Evolutionary conservation across 805 yeast genomes (phyloP).

Genomic region (Candida nanaspora): DNA sequence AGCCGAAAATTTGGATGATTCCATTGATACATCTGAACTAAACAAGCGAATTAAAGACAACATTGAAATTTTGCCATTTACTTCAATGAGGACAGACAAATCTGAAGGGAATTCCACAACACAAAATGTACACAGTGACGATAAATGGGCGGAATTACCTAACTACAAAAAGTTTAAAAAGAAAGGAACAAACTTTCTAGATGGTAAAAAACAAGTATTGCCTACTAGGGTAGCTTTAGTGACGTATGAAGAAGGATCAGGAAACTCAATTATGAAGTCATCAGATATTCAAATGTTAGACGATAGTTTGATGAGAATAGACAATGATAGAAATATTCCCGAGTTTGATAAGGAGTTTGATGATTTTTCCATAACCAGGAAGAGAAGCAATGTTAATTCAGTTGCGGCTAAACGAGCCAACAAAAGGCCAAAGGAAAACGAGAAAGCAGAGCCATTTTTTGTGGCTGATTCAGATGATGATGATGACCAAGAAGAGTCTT

Average conservation of each 20-base stretch:
- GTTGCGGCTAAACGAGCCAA: no score
- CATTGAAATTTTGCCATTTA: neutral
- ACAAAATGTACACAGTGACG: no score
- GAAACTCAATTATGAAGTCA: no score
- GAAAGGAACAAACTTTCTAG: neutral
- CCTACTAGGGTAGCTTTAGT: no score
- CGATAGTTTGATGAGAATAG: neutral
- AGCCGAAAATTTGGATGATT: neutral
- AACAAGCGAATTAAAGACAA: neutral
- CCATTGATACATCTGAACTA: neutral
- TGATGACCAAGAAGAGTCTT: neutral
- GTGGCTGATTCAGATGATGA: neutral
- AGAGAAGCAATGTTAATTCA: neutral
- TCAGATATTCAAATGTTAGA: neutral
- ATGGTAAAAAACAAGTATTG: no score
- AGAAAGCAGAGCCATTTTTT: no score
- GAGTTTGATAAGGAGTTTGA: constrained; percentile 13
- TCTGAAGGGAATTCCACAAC: no score
- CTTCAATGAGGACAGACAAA: no score
- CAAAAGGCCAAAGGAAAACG: no score
- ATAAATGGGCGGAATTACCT: neutral
- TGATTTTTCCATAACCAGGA: neutral
- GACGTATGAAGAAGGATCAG: no score
- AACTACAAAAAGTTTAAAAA: constrained; percentile 1
- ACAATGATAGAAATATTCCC: constrained; percentile 2